Percentiles rank a stretch among this genome's conserved stretches.
Conservation (phyloP, 768 basidiomycete genomes). For the Russula compacta region DNA sequence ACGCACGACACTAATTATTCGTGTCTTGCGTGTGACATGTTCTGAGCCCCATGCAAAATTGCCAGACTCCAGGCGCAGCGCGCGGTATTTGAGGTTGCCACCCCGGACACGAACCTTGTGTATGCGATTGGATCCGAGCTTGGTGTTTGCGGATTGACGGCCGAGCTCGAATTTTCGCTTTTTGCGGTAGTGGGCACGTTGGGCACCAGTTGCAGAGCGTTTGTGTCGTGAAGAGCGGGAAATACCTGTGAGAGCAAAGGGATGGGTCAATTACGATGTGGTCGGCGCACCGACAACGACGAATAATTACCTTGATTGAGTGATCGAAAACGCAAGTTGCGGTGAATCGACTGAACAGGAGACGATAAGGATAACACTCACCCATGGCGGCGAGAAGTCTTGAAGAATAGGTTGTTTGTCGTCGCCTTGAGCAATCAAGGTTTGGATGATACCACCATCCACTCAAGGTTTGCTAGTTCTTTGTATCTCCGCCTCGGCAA, state of each 20-base stretch:
- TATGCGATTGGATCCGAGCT: conserved; percentile 90
- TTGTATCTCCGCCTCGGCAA: conserved; percentile 13
- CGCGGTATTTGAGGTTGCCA: conserved; percentile 91
- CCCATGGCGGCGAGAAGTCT: conserved; percentile 69
- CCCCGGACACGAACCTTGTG: conserved; percentile 94
- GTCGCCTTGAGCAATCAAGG: conserved; percentile 18
- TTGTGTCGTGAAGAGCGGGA: conserved; percentile 96
- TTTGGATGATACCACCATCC: conserved; percentile 17
- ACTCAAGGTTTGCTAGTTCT: conserved; percentile 10
- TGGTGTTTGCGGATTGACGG: conserved; percentile 95
- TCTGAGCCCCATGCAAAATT: conserved; percentile 99
- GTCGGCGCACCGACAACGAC: background rate
- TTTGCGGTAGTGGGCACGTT: conserved; percentile 95
- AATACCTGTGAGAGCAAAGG: conserved; percentile 58
- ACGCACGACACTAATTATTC: conserved; percentile 91
- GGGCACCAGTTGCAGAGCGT: conserved; percentile 86
- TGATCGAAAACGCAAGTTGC: background rate
- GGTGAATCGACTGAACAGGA: conserved; percentile 6
- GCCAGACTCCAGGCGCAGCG: conserved; percentile 90
- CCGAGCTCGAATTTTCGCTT: conserved; percentile 99
- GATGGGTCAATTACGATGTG: background rate
- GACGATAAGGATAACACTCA: conserved; percentile 34
- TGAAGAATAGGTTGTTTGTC: conserved; percentile 44
- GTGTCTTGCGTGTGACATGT: conserved; percentile 88
- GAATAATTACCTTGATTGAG: background rate